Conservation (phyloP, 352 stramenopile species). For the Phytopythium sindhum region DNA sequence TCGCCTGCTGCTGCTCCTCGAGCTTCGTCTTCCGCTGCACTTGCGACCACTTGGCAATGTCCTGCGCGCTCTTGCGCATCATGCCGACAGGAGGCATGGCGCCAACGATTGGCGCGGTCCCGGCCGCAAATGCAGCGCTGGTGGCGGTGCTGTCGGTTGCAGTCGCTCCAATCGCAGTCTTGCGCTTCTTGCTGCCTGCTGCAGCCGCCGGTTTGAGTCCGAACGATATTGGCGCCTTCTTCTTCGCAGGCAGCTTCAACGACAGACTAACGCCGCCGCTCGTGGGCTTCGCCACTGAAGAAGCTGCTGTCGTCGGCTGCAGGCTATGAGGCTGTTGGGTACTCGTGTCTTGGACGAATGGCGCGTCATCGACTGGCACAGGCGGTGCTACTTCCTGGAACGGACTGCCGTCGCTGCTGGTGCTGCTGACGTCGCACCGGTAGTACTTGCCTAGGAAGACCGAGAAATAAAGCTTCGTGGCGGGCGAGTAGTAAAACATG, state of each 20-base stretch:
- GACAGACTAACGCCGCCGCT: constrained; percentile 23
- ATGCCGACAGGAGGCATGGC: constrained; percentile 15
- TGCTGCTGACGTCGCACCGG: constrained; percentile 22
- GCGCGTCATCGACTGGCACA: constrained; percentile 38
- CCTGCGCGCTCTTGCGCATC: constrained; percentile 70
- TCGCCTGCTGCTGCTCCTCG: constrained; percentile 12
- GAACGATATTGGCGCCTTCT: constrained; percentile 60
- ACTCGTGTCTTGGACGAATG: constrained; percentile 22
- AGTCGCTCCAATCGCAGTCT: constrained; percentile 3
- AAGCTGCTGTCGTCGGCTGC: background rate
- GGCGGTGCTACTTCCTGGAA: constrained; percentile 56
- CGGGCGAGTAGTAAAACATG: constrained; percentile 83
- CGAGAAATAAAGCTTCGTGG: constrained; percentile 75
- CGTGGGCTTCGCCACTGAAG: background rate
- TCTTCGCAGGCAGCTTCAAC: constrained; percentile 55
- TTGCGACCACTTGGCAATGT: constrained; percentile 86
- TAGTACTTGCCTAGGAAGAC: constrained; percentile 71
- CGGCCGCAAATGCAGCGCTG: constrained; percentile 5
- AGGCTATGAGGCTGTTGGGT: background rate
- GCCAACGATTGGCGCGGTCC: constrained; percentile 14
- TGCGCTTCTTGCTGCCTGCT: constrained; percentile 2
- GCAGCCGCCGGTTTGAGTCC: constrained; percentile 35
- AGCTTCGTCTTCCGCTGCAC: constrained; percentile 31
- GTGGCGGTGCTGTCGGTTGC: background rate
- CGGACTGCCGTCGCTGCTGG: constrained; percentile 16